Evolutionary conservation across 2,329 filamentous ascomycete species (phyloP), one percentile per base, ranked within the genome.

Genomic region (Fusarium palustre): DNA sequence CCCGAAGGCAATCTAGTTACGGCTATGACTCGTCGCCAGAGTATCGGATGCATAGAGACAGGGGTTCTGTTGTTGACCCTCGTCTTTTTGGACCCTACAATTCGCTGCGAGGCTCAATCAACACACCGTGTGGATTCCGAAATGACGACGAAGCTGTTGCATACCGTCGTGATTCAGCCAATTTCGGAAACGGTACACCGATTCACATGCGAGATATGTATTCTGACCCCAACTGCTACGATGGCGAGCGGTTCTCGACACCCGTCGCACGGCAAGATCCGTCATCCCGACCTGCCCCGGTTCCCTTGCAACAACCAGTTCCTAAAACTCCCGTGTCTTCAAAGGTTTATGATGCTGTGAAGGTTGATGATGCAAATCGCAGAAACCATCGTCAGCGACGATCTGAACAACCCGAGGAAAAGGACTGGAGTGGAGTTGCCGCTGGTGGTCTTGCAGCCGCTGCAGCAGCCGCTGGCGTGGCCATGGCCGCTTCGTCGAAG

Each of bases 261-360:
- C 76, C 83, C 16, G 82, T 83, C 18, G 78, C 78, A 48, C 78
- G 77, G 38, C 77, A 80, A 56, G 79, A 82, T 43, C 74, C 81
- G 10, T 76, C 82, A 20, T 76, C 79, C 18, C 84, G 87, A 42
- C 87, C 90, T 7, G 87, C 82, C 8, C 84, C 88, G 0, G 85
- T 93, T 33, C 89, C 90, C 13, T 84, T 97, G n/a, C 91, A 96
- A 76, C 93, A 97, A 73, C 94, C 94, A 4, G 91, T 94, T 71
- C 94, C 94, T 3, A 86, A 92, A 61, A 84, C 87, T 4, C 92
- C 92, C 0, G 88, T 97, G 4, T 90, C 90, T 38, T 86, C 87
- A 65, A 87, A 87, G 20, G 85, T 94, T 2, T 92, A 93, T 72
- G 85, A 89, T 48, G 81, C 85, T 34, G 79, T 81, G 39, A 80